Evolutionary conservation across 225 moss, liverwort and hornwort genomes (phyloP).

Genomic region (Lunularia cruciata): DNA sequence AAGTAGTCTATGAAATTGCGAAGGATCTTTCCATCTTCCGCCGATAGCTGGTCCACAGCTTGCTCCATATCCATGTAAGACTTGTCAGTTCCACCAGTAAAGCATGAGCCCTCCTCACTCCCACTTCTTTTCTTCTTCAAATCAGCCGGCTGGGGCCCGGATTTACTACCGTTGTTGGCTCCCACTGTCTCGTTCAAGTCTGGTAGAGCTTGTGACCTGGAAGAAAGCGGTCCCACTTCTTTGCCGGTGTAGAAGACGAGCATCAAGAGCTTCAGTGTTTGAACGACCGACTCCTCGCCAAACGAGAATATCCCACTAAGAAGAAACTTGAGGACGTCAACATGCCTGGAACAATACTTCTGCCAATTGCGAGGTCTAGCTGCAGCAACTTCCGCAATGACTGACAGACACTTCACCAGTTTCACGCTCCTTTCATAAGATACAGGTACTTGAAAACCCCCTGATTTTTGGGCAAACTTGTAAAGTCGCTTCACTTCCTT

Average conservation of each 20-base stretch:
- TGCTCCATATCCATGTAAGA: conserved; percentile 86
- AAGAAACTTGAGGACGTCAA: conserved; percentile 84
- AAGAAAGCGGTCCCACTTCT: conserved; percentile 58
- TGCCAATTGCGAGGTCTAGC: conserved; percentile 99
- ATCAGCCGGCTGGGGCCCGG: conserved; percentile 62
- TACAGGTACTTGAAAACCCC: conserved; percentile 76
- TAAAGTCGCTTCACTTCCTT: conserved; percentile 86
- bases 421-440: conserved; percentile 93
- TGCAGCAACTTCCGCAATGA: conserved; percentile 86
- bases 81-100: conserved; percentile 62
- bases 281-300: conserved; percentile 97
- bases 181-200: conserved; percentile 54
- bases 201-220: conserved; percentile 50
- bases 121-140: conserved; percentile 83
- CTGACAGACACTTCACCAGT: conserved; percentile 82
- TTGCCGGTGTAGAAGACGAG: conserved; percentile 86
- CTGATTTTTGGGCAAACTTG: conserved; percentile 92
- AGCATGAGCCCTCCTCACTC: conserved; percentile 51
- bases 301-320: conserved; percentile 86
- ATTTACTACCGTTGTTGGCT: conserved; percentile 38
- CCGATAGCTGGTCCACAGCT: conserved; percentile 85
- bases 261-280: conserved; percentile 89
- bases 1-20: conserved; percentile 86
- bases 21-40: conserved; percentile 77
- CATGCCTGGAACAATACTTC: conserved; percentile 91